Base-by-base conservation (phyloP, 2,329 filamentous ascomycete species). In the Sporothrix curviconia region DNA sequence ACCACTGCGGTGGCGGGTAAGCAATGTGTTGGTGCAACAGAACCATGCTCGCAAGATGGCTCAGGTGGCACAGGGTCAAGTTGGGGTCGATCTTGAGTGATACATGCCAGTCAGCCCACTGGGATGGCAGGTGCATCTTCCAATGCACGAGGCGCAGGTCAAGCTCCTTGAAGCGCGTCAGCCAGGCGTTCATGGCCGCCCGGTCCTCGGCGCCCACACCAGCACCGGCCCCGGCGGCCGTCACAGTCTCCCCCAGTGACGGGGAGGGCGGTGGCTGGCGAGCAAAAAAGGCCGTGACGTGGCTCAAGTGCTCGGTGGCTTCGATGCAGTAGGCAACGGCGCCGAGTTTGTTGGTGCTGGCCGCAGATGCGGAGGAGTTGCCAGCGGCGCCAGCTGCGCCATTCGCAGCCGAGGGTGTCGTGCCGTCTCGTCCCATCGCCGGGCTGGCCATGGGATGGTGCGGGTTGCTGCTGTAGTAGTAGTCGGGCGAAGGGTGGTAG, bases 41-140 rank as follows among this genome's bases (percentile, higher is more conserved):
- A 25, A 79, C 77, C 68, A 77, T 77, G 0, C 76, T 76, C 0
- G 75, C 73, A 54, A 78, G 78, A 47, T 79, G 76, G 0, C 75
- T 78, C 12, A 76, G 68, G 34, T 79, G 76, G 0, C 76, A 75
- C 0, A 78, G 62, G 0, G 77, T 78, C n/a, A 79, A 64, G 44
- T 79, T 79, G 0, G 77, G 77, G 51, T 79, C 77, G 68, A 76
- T 77, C 7, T 65, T 66, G 30, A 66, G 47, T 9, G 76, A 71
- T 50, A 63, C 68, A 1, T 75, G 72, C 43, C 71, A 71, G 55
- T 63, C 63, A 15, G 60, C 36, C 62, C 62, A 63, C 32, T 61
- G 57, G 36, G 58, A 61, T 0, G 63, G 62, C 1, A 65, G 61
- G 15, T 61, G 59, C 63, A 65, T 65, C n/a, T 65, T 65, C 63